Conservation (phyloP, 2,329 filamentous ascomycete genomes). For the Claviceps fusiformis region DNA sequence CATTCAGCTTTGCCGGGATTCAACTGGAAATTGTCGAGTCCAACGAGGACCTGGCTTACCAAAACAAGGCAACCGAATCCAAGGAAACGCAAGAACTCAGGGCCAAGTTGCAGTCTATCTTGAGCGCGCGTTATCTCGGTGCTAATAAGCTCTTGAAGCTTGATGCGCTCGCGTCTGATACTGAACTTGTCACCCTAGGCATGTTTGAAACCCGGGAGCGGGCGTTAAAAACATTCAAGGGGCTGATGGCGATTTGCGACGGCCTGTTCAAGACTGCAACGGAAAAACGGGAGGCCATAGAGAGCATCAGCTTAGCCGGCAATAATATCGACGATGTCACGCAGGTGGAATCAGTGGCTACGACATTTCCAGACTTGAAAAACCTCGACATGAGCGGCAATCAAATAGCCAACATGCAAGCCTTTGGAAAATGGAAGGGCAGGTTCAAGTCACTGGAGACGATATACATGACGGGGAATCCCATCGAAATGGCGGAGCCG, state of each 20-base stretch:
- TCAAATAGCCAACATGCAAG: conserved; percentile 53
- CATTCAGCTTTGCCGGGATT: conserved; percentile 53
- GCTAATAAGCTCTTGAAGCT: conserved; percentile 68
- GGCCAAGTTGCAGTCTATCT: conserved; percentile 53
- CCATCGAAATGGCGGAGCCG: conserved; percentile 47
- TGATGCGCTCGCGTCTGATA: conserved; percentile 61
- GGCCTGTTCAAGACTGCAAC: conserved; percentile 57
- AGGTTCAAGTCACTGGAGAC: conserved; percentile 71
- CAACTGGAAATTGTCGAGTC: conserved; percentile 41
- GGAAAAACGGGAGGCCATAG: conserved; percentile 64
- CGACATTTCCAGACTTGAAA: conserved; percentile 71
- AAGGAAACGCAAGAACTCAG: conserved; percentile 47
- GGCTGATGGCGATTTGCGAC: conserved; percentile 77
- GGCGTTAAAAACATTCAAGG: conserved; percentile 80
- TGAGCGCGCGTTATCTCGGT: conserved; percentile 61
- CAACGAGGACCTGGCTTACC: conserved; percentile 23
- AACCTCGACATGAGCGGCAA: conserved; percentile 86
- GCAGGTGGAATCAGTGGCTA: conserved; percentile 60
- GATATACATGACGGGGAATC: conserved; percentile 65
- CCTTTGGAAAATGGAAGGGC: conserved; percentile 61
- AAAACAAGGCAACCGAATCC: conserved; percentile 31
- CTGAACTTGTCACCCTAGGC: conserved; percentile 56
- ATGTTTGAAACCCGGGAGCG: conserved; percentile 60
- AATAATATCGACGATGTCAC: conserved; percentile 65
- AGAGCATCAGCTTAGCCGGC: conserved; percentile 67